Evolutionary conservation across 2,329 filamentous ascomycete species (phyloP), one percentile per base, ranked within the genome.

Genomic region (Aspergillus fijiensis): DNA sequence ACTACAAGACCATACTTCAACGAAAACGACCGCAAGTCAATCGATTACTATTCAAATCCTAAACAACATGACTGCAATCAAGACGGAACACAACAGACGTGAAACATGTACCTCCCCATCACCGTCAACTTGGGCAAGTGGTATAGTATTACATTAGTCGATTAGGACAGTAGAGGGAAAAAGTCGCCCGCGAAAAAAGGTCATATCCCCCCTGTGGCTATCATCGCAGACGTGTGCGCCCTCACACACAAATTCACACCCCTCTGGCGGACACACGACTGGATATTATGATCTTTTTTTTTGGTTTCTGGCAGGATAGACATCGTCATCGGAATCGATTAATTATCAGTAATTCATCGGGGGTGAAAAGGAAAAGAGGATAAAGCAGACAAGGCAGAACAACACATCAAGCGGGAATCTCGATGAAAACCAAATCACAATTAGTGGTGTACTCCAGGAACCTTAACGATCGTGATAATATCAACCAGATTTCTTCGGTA

Each of bases 141-240:
- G 57, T 59, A 49, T 66, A 50, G 49, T 67, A 67, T 64, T 67
- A 67, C 65, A 67, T 63, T 63, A 60, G 55, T 63, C 56, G 58
- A 58, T 52, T 50, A 57, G 9, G 23, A 63, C 51, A 59, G 25
- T 54, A 59, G 49, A 35, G 33, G 27, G 27, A 27, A 27, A 27
- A 49, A 49, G 9, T n/a, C 42, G 27, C 39, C 23, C 21, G 19
- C 19, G 53, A 2, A 9, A 27, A 55, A 14, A 42, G 3, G n/a
- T 14, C 4, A 31, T 56, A 27, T 42, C 52, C 52, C 52, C 52
- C 27, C 52, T 19, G 21, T 57, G 42, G 23, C 45, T 23, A 59
- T 55, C 51, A 14, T 27, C 27, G 42, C 52, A 47, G 25, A 47
- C 27, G 16, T 53, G 25, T 29, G 51, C 39, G 42, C 45, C 6